phyloP scores from a whole-genome alignment of 306 rosid species.

The Mucuna pruriens region DNA sequence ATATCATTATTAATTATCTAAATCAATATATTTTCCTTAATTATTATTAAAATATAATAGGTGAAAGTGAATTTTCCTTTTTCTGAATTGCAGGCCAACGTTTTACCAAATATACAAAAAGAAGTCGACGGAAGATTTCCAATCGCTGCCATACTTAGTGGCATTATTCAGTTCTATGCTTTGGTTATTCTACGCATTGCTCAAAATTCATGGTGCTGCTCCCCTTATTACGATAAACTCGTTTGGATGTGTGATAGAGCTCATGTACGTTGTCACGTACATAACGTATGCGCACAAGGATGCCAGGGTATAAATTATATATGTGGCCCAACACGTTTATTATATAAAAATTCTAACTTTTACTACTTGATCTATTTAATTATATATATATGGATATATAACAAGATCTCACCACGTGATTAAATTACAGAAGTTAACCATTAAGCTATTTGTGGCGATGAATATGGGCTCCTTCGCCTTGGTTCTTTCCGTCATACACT shows the following conservation, averaged over 20 bases:
- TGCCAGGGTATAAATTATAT: slow-evolving; percentile 64
- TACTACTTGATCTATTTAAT: too few species aligned
- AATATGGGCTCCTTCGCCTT: slow-evolving; percentile 52
- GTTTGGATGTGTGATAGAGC: slow-evolving; percentile 63
- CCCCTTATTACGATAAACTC: slow-evolving; percentile 74
- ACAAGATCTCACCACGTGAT: too few species aligned
- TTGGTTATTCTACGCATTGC: slow-evolving; percentile 68
- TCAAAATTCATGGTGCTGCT: slow-evolving; percentile 42
- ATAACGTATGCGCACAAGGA: slow-evolving; percentile 52
- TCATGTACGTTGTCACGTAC: slow-evolving; percentile 57
- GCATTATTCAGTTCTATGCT: slow-evolving; percentile 75
- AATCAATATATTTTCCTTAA: neutral
- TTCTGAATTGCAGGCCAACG: slow-evolving; percentile 57
- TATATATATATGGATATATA: too few species aligned
- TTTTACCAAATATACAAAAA: slow-evolving; percentile 62
- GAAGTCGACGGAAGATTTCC: slow-evolving; percentile 74
- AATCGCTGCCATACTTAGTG: slow-evolving; percentile 74
- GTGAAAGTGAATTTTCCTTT: neutral
- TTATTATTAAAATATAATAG: neutral
- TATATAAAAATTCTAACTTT: neutral
- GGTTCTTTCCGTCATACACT: slow-evolving; percentile 44
- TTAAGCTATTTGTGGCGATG: slow-evolving; percentile 51
- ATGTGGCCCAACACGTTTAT: neutral
- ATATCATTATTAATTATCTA: neutral
- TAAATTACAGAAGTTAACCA: slow-evolving; percentile 53